A percentile compares a stretch with the other conserved stretches of the same genome.
phyloP scores from a whole-genome alignment of 768 basidiomycete species.

The Clathrus columnatus region DNA sequence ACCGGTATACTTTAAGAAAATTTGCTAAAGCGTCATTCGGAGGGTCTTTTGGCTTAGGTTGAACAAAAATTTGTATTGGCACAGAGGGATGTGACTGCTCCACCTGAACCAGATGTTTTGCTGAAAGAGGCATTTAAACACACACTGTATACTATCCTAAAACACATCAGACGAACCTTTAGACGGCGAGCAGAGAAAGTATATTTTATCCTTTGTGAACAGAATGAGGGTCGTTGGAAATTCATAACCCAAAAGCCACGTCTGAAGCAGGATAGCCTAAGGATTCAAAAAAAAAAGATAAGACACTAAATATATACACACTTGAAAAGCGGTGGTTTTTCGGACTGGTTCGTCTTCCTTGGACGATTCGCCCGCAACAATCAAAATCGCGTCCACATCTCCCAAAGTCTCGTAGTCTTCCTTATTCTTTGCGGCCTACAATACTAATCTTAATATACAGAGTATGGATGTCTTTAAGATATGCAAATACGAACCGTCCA shows the following conservation, averaged over 20 bases:
- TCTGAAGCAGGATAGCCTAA: slow-evolving; percentile 37
- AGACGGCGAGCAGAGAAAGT: slow-evolving; percentile 76
- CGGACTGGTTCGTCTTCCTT: slow-evolving; percentile 85
- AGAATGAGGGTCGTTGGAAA: slow-evolving; percentile 91
- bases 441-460: slow-evolving; percentile 13
- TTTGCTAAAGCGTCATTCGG: slow-evolving; percentile 65
- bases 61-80: slow-evolving; percentile 66
- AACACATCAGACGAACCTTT: slow-evolving; percentile 51
- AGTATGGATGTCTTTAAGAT: slow-evolving; percentile 6
- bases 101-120: slow-evolving; percentile 79
- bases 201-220: slow-evolving; percentile 68
- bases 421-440: slow-evolving; percentile 53
- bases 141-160: not conserved
- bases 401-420: slow-evolving; percentile 66
- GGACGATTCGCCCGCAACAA: slow-evolving; percentile 69
- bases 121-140: too few relatives aligned
- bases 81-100: slow-evolving; percentile 45
- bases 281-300: slow-evolving; percentile 7
- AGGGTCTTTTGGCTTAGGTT: slow-evolving; percentile 73
- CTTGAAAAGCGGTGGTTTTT: slow-evolving; percentile 89
- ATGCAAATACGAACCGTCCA: slow-evolving; percentile 45
- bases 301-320: slow-evolving; percentile 27
- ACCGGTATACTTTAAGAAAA: slow-evolving; percentile 54
- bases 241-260: slow-evolving; percentile 95
- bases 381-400: slow-evolving; percentile 58